Evolutionary conservation across 768 basidiomycete genomes (phyloP).

Genomic region (Serendipita sp.): DNA sequence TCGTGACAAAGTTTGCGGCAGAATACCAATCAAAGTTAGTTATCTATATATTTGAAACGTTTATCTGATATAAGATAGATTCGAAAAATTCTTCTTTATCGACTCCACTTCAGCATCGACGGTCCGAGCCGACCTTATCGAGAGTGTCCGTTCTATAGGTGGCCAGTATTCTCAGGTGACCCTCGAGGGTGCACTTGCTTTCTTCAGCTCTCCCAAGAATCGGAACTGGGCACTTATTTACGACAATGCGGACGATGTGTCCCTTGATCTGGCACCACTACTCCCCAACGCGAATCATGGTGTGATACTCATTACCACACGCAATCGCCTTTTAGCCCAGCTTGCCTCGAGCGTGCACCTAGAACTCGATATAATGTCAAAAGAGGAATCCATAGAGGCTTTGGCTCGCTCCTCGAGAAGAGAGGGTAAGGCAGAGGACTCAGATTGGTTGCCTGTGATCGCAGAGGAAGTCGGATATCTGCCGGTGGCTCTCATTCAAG

Average conservation of each 20-base stretch:
- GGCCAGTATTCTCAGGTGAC: background rate
- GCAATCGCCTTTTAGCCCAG: background rate
- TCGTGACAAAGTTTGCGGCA: background rate
- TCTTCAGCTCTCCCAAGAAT: background rate
- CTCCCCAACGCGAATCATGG: background rate
- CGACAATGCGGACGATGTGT: background rate
- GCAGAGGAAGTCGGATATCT: background rate
- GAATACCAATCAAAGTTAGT: background rate
- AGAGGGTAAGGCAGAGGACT: background rate
- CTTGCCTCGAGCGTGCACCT: background rate
- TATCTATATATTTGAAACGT: background rate
- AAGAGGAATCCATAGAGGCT: background rate
- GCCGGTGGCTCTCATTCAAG: background rate
- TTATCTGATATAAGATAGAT: background rate
- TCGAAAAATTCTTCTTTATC: background rate
- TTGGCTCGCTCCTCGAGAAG: background rate
- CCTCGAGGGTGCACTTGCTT: background rate
- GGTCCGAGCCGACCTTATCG: background rate
- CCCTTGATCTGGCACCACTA: background rate
- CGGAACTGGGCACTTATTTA: background rate
- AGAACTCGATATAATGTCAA: background rate
- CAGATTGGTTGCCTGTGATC: background rate
- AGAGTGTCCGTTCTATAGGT: background rate
- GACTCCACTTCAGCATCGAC: background rate
- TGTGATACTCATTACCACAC: background rate